Base-by-base conservation (phyloP, 129 eudicot genomes). In the Sambucus nigra region DNA sequence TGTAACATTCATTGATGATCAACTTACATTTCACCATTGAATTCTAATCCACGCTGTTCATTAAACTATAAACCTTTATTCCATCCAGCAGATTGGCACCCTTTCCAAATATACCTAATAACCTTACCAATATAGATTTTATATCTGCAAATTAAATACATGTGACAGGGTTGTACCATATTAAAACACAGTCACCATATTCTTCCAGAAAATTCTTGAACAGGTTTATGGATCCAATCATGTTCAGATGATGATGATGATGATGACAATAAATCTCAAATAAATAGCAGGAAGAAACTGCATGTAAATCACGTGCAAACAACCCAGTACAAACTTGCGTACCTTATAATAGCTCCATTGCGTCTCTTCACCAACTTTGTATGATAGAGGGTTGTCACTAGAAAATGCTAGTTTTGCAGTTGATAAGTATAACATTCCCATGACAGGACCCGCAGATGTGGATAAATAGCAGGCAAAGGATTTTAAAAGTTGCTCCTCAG, bases 401-500 rank as follows among this genome's bases (percentile, higher is more conserved):
- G 73, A 78, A 76, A 89, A 89, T 32, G 95, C 97, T 9, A 89
- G 74, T 56, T 89, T 89, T 55, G 81, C 95, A 15, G 86, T 70
- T 47, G 97, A 89, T 61, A 78, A 56, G 70, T 89, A 89, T n/a
- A 84, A 58, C 52, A 71, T 67, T 55, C 97, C 97, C 85, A 81
- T 79, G 28, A 89, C 95, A 4, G 97, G 97, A 33, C 97, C 97
- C 27, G 95, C 95, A 60, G 97, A 89, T 15, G 97, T 89, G 53
- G 97, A 89, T 35, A 89, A 79, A 69, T 84, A 89, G 71, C 97
- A 89, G 2, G 95, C 88, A 62, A 73, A 89, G 39, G 72, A 73
- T 42, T 79, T 89, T 39, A 78, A 41, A 20, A 89, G 86, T 65
- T 81, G 63, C 59, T 89, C 97, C 47, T 76, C 95, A 5, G 97